phyloP scores from a whole-genome alignment of 148 eudicot genomes.

The Arbutus unedo region DNA sequence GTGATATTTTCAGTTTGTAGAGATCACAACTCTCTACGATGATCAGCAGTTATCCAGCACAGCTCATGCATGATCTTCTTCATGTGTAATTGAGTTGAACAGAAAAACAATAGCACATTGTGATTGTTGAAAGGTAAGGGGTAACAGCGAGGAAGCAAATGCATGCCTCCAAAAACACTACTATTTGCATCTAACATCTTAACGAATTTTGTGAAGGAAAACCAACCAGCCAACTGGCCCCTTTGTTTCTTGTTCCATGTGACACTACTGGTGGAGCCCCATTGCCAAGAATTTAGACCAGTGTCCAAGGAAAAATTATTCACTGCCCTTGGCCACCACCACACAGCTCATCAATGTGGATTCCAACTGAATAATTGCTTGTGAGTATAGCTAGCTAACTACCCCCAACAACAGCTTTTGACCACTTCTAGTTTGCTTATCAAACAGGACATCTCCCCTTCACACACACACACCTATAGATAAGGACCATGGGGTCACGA shows the following conservation, averaged over 20 bases:
- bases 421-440: no score
- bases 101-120: not conserved
- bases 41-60: not conserved
- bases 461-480: no score
- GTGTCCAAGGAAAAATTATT: no score
- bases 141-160: not conserved
- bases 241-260: not conserved
- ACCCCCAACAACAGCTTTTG: no score
- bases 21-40: no score
- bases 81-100: not conserved
- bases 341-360: no score
- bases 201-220: slow-evolving; percentile 9
- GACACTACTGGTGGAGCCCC: slow-evolving; percentile 7
- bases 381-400: no score
- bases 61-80: slow-evolving; percentile 1
- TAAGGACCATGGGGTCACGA: no score
- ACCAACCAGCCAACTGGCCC: slow-evolving; percentile 8
- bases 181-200: not conserved
- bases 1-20: no score
- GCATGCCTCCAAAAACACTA: not conserved
- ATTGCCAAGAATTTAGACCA: not conserved
- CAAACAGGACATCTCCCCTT: no score
- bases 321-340: no score
- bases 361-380: no score
- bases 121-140: not conserved